Base-by-base conservation (phyloP, 805 yeast species). In the Metschnikowia shivogae region DNA sequence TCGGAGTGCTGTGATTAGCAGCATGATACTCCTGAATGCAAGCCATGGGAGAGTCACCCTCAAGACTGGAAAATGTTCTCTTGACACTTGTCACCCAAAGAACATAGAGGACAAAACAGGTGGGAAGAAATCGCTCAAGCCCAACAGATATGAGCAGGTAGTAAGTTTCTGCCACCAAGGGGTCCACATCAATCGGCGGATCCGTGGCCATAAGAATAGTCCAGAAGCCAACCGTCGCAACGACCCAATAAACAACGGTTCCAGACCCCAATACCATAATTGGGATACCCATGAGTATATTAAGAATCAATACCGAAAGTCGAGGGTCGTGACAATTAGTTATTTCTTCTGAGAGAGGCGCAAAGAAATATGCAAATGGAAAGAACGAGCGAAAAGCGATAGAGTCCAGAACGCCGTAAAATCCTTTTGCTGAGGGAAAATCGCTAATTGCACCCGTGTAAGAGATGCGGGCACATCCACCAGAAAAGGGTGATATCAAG, bases 141-240 rank as follows among this genome's bases (percentile, higher is more conserved):
- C 88, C 89, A 4, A 82, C 60, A 1, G 95, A 86, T 7, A 89
- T 52, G 39, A 90, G 66, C 45, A 74, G 72, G 8, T 89, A 83
- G 33, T 78, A 73, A 4, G 76, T 66, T 35, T 76, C 80, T 2
- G 75, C 69, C 38, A 76, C 74, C 35, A 68, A 67, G 0, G 83
- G 79, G 49, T 82, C 79, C 1, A 79, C 77, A 4, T 73, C 54
- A 1, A 75, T 44, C 2, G 97, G 97, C 6, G 96, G 95, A 50
- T 92, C 95, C 14, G 89, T 78, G 0, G 83, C 76, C 24, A 90
- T 59, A 1, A 81, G 63, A 24, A 89, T 77, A 0, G 95, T 85
- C 97, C 96, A 88, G 64, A 84, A 90, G 0, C 92, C 96, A 10
- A 79, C 80, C 1, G 80, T 55, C 14, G 76, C 67, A 11, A 76